These are phyloP conservation scores for Chernovozyma aurita DNA, from an alignment of 1,139 yeast species.

Conservation along the genomic window DNA sequence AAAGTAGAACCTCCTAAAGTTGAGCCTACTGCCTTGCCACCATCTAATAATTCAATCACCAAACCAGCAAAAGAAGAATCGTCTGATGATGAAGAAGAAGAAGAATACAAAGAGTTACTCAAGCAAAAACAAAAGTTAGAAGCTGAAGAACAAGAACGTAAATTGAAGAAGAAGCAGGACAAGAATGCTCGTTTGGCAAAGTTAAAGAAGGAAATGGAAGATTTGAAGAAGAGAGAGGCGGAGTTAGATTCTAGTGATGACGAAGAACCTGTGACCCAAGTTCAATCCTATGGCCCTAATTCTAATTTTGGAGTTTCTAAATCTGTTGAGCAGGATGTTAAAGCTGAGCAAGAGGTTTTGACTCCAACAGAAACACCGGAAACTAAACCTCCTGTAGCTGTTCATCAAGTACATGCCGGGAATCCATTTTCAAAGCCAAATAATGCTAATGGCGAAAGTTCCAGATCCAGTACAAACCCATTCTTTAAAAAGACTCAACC, in stretches of 20 bases:
- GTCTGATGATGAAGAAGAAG: constrained; percentile 42
- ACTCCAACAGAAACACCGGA: constrained; percentile 7
- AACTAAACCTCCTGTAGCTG: not conserved
- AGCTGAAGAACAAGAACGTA: constrained; percentile 43
- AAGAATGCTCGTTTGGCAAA: constrained; percentile 60
- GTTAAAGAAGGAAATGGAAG: constrained; percentile 61
- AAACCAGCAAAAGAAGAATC: constrained; percentile 16
- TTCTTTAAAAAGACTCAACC: constrained; percentile 47
- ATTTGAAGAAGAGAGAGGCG: constrained; percentile 33
- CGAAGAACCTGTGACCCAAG: constrained; percentile 21
- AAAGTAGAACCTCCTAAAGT: constrained; percentile 1
- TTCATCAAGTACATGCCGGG: constrained; percentile 21
- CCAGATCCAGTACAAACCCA: constrained; percentile 23
- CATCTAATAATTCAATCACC: constrained; percentile 1
- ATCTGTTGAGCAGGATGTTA: not conserved
- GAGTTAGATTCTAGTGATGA: constrained; percentile 37
- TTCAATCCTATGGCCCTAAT: constrained; percentile 2
- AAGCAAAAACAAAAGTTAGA: constrained; percentile 48
- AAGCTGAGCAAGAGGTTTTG: constrained; percentile 7
- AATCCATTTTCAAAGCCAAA: constrained; percentile 36
- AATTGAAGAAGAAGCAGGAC: constrained; percentile 43
- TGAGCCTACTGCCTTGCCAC: not conserved
- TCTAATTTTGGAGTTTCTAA: not conserved
- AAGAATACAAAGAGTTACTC: constrained; percentile 42
- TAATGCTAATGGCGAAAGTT: constrained; percentile 9